Evolutionary conservation across 768 basidiomycete species (phyloP).

Genomic region (Psilocybe sp.): DNA sequence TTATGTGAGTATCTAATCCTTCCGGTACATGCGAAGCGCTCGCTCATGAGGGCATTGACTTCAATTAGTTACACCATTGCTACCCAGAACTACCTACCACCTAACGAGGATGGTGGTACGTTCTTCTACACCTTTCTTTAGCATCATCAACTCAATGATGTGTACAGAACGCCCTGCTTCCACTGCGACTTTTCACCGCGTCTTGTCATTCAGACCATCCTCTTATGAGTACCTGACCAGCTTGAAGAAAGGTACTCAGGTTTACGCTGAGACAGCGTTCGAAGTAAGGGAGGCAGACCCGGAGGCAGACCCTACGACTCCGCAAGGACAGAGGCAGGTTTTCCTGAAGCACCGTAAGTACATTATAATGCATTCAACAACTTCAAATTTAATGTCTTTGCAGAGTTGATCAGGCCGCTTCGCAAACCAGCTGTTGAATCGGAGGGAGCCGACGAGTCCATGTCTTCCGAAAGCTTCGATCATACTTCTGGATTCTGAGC

Average conservation of each 20-base stretch:
- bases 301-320: conserved; percentile 61
- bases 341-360: conserved; percentile 74
- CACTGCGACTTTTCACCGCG: conserved; percentile 69
- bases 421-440: conserved; percentile 23
- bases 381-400: conserved; percentile 3
- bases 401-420: conserved; percentile 57
- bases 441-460: neutral
- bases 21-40: neutral
- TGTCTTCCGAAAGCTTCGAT: neutral
- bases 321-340: conserved; percentile 77
- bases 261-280: conserved; percentile 79
- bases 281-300: conserved; percentile 74
- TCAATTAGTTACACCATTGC: conserved; percentile 68
- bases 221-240: conserved; percentile 63
- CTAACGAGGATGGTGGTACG: conserved; percentile 61
- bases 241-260: conserved; percentile 67
- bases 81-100: conserved; percentile 61
- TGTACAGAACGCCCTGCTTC: conserved; percentile 46
- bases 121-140: conserved; percentile 6
- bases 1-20: conserved; percentile 48
- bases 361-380: neutral
- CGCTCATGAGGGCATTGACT: neutral
- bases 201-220: conserved; percentile 67
- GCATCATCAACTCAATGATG: neutral
- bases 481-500: conserved; percentile 1